These are phyloP conservation scores for Alternaria brassicae DNA, from an alignment of 2,329 filamentous ascomycete species.

Conservation along the genomic window DNA sequence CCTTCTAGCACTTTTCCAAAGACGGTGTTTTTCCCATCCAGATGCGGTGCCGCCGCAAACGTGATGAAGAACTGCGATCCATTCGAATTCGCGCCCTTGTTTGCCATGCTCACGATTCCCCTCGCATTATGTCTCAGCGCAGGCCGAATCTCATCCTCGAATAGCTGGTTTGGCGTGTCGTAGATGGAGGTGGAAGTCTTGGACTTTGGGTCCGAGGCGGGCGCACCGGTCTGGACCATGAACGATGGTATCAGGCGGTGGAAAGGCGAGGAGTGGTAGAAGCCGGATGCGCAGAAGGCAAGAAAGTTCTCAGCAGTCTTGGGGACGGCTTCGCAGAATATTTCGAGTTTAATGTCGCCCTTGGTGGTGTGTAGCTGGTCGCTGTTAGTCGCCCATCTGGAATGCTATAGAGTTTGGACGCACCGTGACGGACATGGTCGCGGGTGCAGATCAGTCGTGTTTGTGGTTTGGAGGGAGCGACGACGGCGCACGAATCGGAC, in stretches of 20 bases:
- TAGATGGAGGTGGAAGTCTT: slow-evolving; percentile 78
- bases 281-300: slow-evolving; percentile 79
- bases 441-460: slow-evolving; percentile 24
- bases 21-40: slow-evolving; percentile 84
- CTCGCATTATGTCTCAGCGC: slow-evolving; percentile 71
- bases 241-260: slow-evolving; percentile 82
- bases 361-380: slow-evolving; percentile 77
- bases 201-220: slow-evolving; percentile 57
- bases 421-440: slow-evolving; percentile 58
- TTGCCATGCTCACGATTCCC: slow-evolving; percentile 79
- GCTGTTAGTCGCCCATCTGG: not conserved
- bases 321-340: slow-evolving; percentile 94
- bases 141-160: slow-evolving; percentile 82
- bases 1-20: slow-evolving; percentile 74
- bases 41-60: slow-evolving; percentile 77
- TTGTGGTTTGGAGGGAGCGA: slow-evolving; percentile 7
- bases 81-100: slow-evolving; percentile 76
- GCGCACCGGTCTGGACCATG: slow-evolving; percentile 78
- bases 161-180: slow-evolving; percentile 57
- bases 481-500: slow-evolving; percentile 12
- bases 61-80: slow-evolving; percentile 83
- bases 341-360: slow-evolving; percentile 91
- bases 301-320: slow-evolving; percentile 94
- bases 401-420: slow-evolving; percentile 16
- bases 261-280: slow-evolving; percentile 77